phyloP scores from a whole-genome alignment of 2,329 filamentous ascomycete genomes.

The Colletotrichum sp. region DNA sequence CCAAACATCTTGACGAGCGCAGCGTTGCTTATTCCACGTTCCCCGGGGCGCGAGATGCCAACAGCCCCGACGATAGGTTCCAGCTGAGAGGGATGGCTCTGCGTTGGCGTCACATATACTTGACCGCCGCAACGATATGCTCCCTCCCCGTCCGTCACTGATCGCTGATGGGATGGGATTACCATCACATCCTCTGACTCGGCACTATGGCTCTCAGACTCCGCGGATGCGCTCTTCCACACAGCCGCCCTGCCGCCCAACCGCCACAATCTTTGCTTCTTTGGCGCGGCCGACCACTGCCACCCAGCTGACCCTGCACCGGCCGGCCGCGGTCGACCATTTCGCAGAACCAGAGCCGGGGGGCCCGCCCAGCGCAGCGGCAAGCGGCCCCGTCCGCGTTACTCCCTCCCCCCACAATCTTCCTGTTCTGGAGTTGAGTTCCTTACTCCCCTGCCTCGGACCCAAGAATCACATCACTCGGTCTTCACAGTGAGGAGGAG shows the following conservation, averaged over 20 bases:
- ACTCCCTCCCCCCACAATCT: neutral
- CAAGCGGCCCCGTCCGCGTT: constrained; percentile 5
- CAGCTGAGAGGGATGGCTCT: neutral
- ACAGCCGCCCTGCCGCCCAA: neutral
- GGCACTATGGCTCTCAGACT: neutral
- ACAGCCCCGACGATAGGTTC: neutral
- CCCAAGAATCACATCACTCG: neutral
- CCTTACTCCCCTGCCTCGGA: neutral
- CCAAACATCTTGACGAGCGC: neutral
- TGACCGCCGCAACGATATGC: neutral
- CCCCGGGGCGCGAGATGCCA: neutral
- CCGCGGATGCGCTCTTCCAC: neutral
- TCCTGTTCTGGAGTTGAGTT: neutral
- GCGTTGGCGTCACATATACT: neutral
- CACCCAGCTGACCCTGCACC: neutral
- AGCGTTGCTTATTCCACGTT: constrained; percentile 1
- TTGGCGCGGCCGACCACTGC: neutral
- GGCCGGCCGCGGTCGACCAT: neutral
- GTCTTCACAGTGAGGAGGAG: neutral
- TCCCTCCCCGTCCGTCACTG: neutral
- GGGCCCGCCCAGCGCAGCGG: neutral
- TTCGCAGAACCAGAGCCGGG: neutral
- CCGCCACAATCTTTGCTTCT: neutral
- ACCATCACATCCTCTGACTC: neutral
- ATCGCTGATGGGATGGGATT: neutral